Base-by-base conservation (phyloP, 192 early-diverging fungal genomes). In the Spizellomyces punctatus region DNA sequence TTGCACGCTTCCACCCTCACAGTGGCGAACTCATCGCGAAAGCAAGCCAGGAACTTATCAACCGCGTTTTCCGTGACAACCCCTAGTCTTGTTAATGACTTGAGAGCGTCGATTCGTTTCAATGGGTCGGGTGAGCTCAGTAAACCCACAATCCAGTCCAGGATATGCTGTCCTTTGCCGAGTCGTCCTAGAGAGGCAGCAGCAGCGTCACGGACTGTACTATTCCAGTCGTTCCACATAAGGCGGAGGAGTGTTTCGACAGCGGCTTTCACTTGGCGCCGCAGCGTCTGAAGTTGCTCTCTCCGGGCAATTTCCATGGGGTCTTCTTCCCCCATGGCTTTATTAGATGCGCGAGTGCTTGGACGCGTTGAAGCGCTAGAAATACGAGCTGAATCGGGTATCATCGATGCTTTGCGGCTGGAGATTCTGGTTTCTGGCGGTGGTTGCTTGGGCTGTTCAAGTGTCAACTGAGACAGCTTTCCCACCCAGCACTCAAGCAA, bases 221-320 rank as follows among this genome's bases (percentile, higher is more conserved):
- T 10, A 10, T 69, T 68, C 81, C 81, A 83, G 67, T 86, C 85
- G 46, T 79, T 75, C 82, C 82, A 84, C 85, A 86, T 86, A 4
- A 81, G 46, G 10, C 58, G 52, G 10, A 86, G 73, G 36, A 86
- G 69, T n/a, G 61, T 60, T 21, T 85, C 68, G 58, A 83, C 57
- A 42, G 72, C 68, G 10, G 58, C n/a, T 14, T 43, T n/a, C 19
- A 70, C 45, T 46, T 80, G 49, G 12, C 14, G 19, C 50, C 78
- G 62, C 52, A 61, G 46, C 10, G 43, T 41, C 54, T 16, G 64
- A 48, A 58, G 14, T 57, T n/a, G 46, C 22, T 47, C 10, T 69
- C 54, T 46, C 48, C 12, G 42, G 43, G 27, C 36, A 5, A 62
- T 41, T 14, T 48, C 6, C 16, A 27, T 56, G 6, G 56, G 66